These are phyloP conservation scores for Neofusicoccum ribis DNA, from an alignment of 2,329 filamentous ascomycete species.

Conservation along the genomic window DNA sequence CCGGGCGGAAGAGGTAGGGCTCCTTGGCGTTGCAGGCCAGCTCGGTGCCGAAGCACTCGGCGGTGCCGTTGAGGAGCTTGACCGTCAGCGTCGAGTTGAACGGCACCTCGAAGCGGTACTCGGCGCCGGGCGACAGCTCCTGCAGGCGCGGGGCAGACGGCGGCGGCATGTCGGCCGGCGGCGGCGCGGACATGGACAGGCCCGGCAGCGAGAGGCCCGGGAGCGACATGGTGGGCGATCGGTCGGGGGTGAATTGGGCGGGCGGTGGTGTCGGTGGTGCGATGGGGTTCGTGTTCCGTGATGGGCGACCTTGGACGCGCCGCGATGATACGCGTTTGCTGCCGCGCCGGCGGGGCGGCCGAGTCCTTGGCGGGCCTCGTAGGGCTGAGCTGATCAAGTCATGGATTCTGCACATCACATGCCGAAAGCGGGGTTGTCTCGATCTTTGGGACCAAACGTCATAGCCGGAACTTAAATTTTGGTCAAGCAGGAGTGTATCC, in stretches of 20 bases:
- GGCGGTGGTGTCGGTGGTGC: background rate
- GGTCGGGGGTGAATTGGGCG: background rate
- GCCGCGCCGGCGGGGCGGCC: conserved; percentile 14
- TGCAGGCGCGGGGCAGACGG: conserved; percentile 37
- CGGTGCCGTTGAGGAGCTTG: conserved; percentile 75
- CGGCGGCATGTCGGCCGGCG: conserved; percentile 28
- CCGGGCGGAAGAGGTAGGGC: conserved; percentile 72
- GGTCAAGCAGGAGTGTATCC: background rate
- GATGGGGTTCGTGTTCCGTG: background rate
- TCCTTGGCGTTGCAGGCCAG: conserved; percentile 68
- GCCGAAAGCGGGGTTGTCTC: conserved; percentile 13
- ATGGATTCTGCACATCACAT: conserved; percentile 12
- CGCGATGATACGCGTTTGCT: conserved; percentile 8
- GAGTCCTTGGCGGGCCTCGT: conserved; percentile 14
- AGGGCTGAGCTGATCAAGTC: conserved; percentile 10
- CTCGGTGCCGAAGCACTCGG: conserved; percentile 94
- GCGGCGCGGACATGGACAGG: conserved; percentile 26
- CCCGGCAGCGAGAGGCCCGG: conserved; percentile 49
- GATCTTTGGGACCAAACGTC: conserved; percentile 10
- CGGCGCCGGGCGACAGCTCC: conserved; percentile 46
- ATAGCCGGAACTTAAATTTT: conserved; percentile 5
- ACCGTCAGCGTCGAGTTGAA: conserved; percentile 39
- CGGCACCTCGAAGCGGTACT: conserved; percentile 46
- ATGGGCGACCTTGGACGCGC: background rate
- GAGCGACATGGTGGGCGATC: conserved; percentile 34